Evolutionary conservation across 352 stramenopile genomes (phyloP).

Genomic region (Pythium chondricola): DNA sequence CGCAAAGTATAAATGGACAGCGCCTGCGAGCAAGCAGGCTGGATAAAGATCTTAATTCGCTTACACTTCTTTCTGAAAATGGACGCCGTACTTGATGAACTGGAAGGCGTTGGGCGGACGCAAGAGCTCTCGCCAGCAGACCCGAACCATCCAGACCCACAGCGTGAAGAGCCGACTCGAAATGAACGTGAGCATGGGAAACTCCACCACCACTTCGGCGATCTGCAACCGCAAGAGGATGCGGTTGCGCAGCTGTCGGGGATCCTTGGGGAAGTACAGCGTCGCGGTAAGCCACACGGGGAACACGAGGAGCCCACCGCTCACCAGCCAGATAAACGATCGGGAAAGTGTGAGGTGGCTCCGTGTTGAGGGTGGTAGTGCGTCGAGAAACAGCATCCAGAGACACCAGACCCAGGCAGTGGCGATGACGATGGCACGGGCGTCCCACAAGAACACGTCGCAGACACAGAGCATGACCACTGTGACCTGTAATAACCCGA

Average conservation of each 20-base stretch:
- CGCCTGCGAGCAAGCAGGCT: no score
- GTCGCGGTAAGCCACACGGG: background rate
- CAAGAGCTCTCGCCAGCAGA: slow-evolving; percentile 5
- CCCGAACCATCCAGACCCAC: slow-evolving; percentile 2
- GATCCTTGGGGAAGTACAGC: background rate
- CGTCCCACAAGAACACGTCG: slow-evolving; percentile 1
- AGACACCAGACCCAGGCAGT: slow-evolving; percentile 6
- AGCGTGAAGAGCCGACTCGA: slow-evolving; percentile 2
- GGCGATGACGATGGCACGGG: background rate
- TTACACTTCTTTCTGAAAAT: no score
- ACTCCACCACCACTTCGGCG: background rate
- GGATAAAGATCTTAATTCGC: no score
- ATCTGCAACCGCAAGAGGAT: background rate
- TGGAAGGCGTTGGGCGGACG: background rate
- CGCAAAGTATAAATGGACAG: no score
- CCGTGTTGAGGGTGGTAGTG: background rate
- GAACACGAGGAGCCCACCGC: background rate
- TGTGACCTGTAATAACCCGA: background rate
- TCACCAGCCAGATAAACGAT: background rate
- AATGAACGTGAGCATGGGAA: background rate
- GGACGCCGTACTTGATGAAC: background rate
- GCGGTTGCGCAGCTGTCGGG: background rate
- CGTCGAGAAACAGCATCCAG: slow-evolving; percentile 2
- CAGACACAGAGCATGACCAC: background rate
- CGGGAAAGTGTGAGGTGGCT: background rate